Evolutionary conservation across 208 protist species (phyloP).

Genomic region (Trypanosoma caninum): DNA sequence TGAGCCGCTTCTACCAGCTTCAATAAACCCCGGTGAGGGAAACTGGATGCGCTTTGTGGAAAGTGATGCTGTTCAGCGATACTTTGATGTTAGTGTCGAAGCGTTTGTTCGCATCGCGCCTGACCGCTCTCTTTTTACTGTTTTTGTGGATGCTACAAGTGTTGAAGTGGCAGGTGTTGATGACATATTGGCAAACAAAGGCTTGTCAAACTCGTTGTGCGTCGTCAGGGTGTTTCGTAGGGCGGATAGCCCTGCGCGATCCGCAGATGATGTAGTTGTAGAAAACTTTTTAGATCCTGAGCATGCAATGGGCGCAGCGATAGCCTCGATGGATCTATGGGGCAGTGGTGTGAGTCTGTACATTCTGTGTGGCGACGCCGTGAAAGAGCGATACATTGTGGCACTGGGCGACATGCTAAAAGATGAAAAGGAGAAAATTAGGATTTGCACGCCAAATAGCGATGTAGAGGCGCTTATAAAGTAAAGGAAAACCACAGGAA

Average conservation of each 20-base stretch:
- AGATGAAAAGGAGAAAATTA: neutral
- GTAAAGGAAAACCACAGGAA: neutral
- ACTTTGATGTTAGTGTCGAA: constrained; percentile 41
- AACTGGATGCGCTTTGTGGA: constrained; percentile 24
- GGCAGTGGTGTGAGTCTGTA: constrained; percentile 8
- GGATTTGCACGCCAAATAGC: constrained; percentile 6
- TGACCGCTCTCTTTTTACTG: neutral
- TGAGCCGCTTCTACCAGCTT: constrained; percentile 36
- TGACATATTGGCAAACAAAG: constrained; percentile 21
- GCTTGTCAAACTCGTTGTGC: constrained; percentile 11
- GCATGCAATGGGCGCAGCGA: constrained; percentile 25
- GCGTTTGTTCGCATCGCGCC: constrained; percentile 35
- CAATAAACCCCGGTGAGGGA: constrained; percentile 18
- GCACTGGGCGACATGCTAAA: constrained; percentile 12
- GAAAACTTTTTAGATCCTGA: constrained; percentile 26
- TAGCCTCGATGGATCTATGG: constrained; percentile 12
- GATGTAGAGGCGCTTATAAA: constrained; percentile 13
- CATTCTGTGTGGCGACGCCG: constrained; percentile 19
- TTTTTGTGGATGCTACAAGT: constrained; percentile 44
- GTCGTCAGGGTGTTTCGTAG: constrained; percentile 20
- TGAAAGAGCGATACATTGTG: constrained; percentile 11
- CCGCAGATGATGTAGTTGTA: constrained; percentile 21
- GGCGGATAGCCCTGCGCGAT: constrained; percentile 8
- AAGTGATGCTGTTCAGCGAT: constrained; percentile 4
- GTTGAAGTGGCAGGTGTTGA: constrained; percentile 19